A percentile compares a stretch with the other conserved stretches of the same genome.
phyloP scores from a whole-genome alignment of 2,329 filamentous ascomycete genomes.

The Fusarium coffeatum region DNA sequence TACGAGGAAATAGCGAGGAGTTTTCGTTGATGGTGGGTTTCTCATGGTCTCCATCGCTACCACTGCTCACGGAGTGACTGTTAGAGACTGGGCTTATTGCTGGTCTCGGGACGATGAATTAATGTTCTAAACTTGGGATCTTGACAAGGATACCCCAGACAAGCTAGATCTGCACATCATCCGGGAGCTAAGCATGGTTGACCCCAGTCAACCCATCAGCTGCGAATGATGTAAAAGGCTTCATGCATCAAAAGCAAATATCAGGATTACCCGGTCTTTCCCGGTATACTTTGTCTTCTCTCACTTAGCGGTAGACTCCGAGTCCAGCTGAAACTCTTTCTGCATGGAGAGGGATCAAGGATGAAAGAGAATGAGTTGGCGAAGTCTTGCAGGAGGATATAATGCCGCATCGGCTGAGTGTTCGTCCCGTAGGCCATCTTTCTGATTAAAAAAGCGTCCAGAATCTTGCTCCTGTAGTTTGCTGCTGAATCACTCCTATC shows the following conservation, averaged over 20 bases:
- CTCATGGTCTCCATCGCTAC: not conserved
- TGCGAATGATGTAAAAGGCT: not conserved
- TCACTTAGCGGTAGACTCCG: not conserved
- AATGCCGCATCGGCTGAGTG: conserved; percentile 8
- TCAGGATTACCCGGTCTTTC: not conserved
- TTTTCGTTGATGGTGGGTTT: fast-evolving
- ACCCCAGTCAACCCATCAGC: not conserved
- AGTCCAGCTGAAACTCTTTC: not conserved
- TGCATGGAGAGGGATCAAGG: not conserved
- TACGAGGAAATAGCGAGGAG: not conserved
- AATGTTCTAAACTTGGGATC: not conserved
- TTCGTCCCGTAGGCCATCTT: not conserved
- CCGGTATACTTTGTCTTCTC: not conserved
- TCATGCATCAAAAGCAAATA: conserved; percentile 13
- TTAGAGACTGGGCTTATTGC: not conserved
- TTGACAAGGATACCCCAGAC: conserved; percentile 2
- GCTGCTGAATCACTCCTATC: not conserved
- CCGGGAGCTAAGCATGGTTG: conserved; percentile 14
- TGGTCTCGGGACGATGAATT: not conserved
- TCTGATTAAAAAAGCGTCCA: not conserved
- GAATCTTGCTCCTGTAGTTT: not conserved
- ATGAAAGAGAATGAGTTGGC: conserved; percentile 4
- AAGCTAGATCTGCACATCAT: conserved; percentile 15
- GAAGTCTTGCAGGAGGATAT: not conserved
- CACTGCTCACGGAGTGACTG: not conserved